These are phyloP conservation scores for Cantharellus anzutake DNA, from an alignment of 768 basidiomycete genomes.

Conservation along the genomic window DNA sequence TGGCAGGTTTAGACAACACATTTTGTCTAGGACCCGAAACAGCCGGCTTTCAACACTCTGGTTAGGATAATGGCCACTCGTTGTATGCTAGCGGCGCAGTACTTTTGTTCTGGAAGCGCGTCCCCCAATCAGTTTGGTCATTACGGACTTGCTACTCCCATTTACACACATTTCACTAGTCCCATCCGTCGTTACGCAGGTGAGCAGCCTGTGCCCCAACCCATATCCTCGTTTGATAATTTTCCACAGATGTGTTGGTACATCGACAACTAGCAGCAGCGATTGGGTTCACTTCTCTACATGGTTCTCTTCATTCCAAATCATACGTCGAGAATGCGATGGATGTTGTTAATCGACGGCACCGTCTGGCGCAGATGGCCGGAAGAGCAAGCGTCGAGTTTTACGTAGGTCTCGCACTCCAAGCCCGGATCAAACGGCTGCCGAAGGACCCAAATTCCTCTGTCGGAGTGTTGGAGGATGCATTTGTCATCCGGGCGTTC, in stretches of 20 bases:
- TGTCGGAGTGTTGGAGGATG: conserved; percentile 45
- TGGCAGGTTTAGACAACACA: not conserved
- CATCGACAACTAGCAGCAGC: conserved; percentile 88
- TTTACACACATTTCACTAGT: conserved; percentile 97
- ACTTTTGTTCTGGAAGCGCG: conserved; percentile 92
- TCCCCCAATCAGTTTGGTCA: conserved; percentile 84
- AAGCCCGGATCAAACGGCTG: conserved; percentile 31
- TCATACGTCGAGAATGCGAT: conserved; percentile 71
- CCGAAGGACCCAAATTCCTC: conserved; percentile 2
- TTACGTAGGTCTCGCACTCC: conserved; percentile 85
- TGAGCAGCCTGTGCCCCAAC: conserved; percentile 16
- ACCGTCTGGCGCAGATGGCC: conserved; percentile 96
- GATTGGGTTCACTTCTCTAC: conserved; percentile 65
- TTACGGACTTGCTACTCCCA: conserved; percentile 91
- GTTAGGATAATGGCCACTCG: conserved; percentile 98
- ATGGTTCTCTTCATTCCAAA: conserved; percentile 77
- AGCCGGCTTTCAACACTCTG: conserved; percentile 89
- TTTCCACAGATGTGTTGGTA: conserved; percentile 57
- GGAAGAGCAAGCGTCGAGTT: conserved; percentile 94
- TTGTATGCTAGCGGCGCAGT: conserved; percentile 97
- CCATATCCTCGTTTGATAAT: not conserved
- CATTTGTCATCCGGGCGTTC: conserved; percentile 86
- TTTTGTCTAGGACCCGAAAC: conserved; percentile 42
- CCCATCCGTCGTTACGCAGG: conserved; percentile 94
- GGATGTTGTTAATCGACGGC: conserved; percentile 74